Conservation (phyloP, 2,329 filamentous ascomycete genomes). For the Penicillium psychrosexuale region DNA sequence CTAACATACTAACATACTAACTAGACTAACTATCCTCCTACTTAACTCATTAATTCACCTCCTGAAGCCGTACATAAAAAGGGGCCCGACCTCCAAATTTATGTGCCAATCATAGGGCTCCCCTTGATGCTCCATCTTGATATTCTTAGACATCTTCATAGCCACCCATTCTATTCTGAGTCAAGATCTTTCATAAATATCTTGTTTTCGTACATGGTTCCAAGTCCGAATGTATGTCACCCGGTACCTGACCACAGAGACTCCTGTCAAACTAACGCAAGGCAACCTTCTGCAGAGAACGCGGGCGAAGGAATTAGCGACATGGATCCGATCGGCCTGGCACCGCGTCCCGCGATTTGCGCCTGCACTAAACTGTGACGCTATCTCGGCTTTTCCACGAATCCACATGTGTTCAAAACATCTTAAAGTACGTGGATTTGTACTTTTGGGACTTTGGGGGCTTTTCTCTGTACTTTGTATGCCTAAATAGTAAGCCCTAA, state of each 20-base stretch:
- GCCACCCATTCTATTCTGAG: background rate
- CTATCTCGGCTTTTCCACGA: background rate
- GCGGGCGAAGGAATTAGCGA: background rate
- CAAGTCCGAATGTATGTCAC: background rate
- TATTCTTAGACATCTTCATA: conserved; percentile 10
- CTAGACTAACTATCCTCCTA: background rate
- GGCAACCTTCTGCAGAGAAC: background rate
- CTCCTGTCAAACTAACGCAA: background rate
- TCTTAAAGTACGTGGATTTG: background rate
- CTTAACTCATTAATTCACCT: background rate
- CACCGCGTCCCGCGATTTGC: background rate
- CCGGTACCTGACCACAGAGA: background rate
- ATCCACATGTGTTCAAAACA: background rate
- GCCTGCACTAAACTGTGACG: conserved; percentile 1
- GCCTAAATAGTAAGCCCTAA: background rate
- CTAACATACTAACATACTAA: background rate
- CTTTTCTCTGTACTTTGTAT: background rate
- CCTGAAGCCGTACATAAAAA: conserved; percentile 7
- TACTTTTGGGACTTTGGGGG: background rate
- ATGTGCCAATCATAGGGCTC: conserved; percentile 5
- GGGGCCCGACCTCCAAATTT: conserved; percentile 6
- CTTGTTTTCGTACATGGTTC: no score
- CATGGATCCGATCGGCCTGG: background rate
- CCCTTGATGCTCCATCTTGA: conserved; percentile 8
- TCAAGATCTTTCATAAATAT: background rate